Evolutionary conservation across 441 rosid genomes (phyloP), one percentile per base, ranked within the genome.

Genomic region (Metrosideros polymorpha): DNA sequence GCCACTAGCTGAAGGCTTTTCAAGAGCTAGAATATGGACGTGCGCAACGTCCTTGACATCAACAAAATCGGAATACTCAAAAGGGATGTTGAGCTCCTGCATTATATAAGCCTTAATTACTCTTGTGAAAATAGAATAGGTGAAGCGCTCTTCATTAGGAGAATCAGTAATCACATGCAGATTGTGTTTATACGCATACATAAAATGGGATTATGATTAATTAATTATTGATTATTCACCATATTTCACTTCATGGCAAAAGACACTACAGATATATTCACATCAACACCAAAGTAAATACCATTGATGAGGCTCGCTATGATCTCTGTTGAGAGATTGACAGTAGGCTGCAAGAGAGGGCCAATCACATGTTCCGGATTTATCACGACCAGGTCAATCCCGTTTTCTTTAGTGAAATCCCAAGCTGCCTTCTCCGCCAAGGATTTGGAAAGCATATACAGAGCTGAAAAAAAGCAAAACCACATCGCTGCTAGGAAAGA

Each of bases 31-130:
- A n/a, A n/a, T n/a, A n/a, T n/a, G n/a, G n/a, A n/a, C n/a, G n/a
- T n/a, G n/a, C n/a, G n/a, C n/a, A n/a, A n/a, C n/a, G n/a, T n/a
- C n/a, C n/a, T n/a, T n/a, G n/a, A n/a, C n/a, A n/a, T 95, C 94
- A n/a, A 94, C 92, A 77, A 88, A 91, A 85, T 90, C 88, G 63
- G 54, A 92, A 53, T 86, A 84, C 24, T 88, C n/a, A 83, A 75
- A 89, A 89, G 89, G 42, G 47, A 83, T 84, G 91, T 51, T 86
- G 87, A 54, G 87, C 91, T 87, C 94, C 95, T 93, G 88, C 88
- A 88, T 18, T 42, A 85, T 7, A 75, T 17, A 57, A 57, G 15
- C 12, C 53, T 32, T 66, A n/a, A 47, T 79, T 27, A 19, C 42
- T 79, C 9, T n/a, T 6, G 18, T n/a, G 66, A n/a, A 57, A 57